Conservation (phyloP, 306 rosid species). For the Lathyrus oleraceus region DNA sequence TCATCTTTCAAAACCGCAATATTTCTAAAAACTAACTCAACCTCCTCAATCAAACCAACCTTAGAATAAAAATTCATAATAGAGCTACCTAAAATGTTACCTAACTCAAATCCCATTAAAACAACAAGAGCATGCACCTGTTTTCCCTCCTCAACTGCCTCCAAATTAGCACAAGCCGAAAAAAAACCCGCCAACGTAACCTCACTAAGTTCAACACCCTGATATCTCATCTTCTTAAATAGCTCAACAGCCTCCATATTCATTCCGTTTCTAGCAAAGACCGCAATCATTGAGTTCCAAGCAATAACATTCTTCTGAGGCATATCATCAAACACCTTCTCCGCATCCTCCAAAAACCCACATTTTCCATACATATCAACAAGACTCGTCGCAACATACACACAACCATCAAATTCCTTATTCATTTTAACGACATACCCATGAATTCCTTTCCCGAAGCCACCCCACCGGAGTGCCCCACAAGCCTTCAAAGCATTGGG, state of each 20-base stretch:
- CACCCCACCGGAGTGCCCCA: slow-evolving; percentile 55
- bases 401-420: slow-evolving; percentile 50
- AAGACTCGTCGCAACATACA: slow-evolving; percentile 68
- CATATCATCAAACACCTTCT: slow-evolving; percentile 66
- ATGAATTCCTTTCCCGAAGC: slow-evolving; percentile 65
- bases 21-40: slow-evolving; percentile 53
- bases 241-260: slow-evolving; percentile 58
- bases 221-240: slow-evolving; percentile 58
- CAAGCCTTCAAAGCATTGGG: slow-evolving; percentile 87
- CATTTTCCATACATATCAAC: slow-evolving; percentile 93
- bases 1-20: slow-evolving; percentile 58
- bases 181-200: slow-evolving; percentile 70
- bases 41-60: slow-evolving; percentile 74
- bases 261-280: slow-evolving; percentile 61
- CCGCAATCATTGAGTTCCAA: slow-evolving; percentile 78
- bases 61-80: slow-evolving; percentile 73
- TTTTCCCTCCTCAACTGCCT: slow-evolving; percentile 60
- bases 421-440: slow-evolving; percentile 57
- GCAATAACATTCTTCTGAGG: slow-evolving; percentile 55
- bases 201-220: slow-evolving; percentile 49
- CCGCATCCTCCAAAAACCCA: slow-evolving; percentile 61
- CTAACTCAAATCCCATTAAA: slow-evolving; percentile 56
- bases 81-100: slow-evolving; percentile 67
- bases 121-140: slow-evolving; percentile 74
- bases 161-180: slow-evolving; percentile 67